Percentiles rank a stretch among this genome's conserved stretches.
These are phyloP conservation scores for Heimioporus sp. DNA, from an alignment of 768 basidiomycete genomes.

Conservation along the genomic window DNA sequence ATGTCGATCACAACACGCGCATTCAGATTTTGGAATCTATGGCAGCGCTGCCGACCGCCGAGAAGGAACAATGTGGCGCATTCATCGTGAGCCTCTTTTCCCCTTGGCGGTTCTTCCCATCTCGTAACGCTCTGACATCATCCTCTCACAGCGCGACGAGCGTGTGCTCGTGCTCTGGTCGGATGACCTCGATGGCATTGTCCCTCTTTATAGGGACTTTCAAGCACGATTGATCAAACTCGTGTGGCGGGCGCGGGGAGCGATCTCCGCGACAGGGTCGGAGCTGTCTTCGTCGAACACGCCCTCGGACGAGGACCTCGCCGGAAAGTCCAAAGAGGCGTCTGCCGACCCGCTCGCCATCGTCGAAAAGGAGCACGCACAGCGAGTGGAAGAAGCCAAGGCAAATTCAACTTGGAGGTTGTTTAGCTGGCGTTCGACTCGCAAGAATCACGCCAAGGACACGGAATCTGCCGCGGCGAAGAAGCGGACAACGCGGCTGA, in stretches of 20 bases:
- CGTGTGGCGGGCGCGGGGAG: slow-evolving; percentile 61
- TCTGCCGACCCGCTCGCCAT: slow-evolving; percentile 15
- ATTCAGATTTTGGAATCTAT: slow-evolving; percentile 84
- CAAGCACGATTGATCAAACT: slow-evolving; percentile 77
- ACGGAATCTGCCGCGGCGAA: slow-evolving; percentile 47
- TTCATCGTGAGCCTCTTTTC: slow-evolving; percentile 59
- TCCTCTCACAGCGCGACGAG: slow-evolving; percentile 64
- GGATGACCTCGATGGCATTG: slow-evolving; percentile 76
- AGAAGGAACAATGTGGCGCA: slow-evolving; percentile 90
- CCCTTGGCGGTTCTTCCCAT: slow-evolving; percentile 7
- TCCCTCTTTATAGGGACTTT: slow-evolving; percentile 70
- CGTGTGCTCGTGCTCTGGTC: slow-evolving; percentile 83
- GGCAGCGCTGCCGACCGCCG: slow-evolving; percentile 63
- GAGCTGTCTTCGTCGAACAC: slow-evolving; percentile 44
- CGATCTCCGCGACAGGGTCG: slow-evolving; percentile 32
- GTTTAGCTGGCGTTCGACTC: slow-evolving; percentile 47
- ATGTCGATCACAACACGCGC: slow-evolving; percentile 76
- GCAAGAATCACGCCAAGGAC: slow-evolving; percentile 38
- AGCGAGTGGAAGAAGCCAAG: background rate
- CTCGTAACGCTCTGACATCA: background rate
- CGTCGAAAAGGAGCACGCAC: slow-evolving; percentile 2
- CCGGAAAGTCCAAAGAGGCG: slow-evolving; percentile 40
- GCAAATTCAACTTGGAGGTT: slow-evolving; percentile 20
- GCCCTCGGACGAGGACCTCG: slow-evolving; percentile 54
- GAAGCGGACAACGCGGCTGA: slow-evolving; percentile 52